Conservation (phyloP, 2,329 filamentous ascomycete genomes). For the Fusarium zealandicum region DNA sequence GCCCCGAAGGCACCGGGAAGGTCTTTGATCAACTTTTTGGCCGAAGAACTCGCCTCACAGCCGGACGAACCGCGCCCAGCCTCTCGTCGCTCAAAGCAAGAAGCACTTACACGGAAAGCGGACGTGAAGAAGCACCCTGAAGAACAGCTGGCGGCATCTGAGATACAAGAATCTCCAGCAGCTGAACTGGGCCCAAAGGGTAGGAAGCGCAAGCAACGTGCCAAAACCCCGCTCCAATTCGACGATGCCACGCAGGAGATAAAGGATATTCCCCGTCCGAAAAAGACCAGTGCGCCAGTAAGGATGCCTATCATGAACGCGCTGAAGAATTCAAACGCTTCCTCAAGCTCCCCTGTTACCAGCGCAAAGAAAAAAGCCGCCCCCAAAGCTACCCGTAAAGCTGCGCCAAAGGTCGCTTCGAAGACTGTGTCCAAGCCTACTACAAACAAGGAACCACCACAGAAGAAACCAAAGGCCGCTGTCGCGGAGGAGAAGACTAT, state of each 20-base stretch:
- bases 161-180: not conserved
- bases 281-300: not conserved
- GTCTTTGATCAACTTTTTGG: constrained; percentile 5
- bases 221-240: constrained; percentile 46
- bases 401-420: not conserved
- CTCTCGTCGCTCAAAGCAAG: no score
- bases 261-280: constrained; percentile 17
- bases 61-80: not conserved
- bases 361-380: constrained; percentile 19
- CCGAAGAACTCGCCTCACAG: constrained; percentile 2
- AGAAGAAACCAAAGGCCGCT: constrained; percentile 2
- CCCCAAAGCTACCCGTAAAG: constrained; percentile 5
- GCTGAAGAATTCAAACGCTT: constrained; percentile 20
- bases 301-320: constrained; percentile 24
- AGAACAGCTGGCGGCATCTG: not conserved
- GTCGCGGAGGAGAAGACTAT: not conserved
- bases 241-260: constrained; percentile 43
- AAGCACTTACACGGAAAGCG: not conserved
- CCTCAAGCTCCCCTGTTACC: constrained; percentile 22
- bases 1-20: constrained; percentile 2
- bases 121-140: not conserved
- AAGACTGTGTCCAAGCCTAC: constrained; percentile 1
- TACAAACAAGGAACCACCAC: not conserved
- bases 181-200: not conserved
- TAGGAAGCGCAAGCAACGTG: constrained; percentile 44